Evolutionary conservation across 345 rosid genomes (phyloP).

Genomic region (Lepidium africanum): DNA sequence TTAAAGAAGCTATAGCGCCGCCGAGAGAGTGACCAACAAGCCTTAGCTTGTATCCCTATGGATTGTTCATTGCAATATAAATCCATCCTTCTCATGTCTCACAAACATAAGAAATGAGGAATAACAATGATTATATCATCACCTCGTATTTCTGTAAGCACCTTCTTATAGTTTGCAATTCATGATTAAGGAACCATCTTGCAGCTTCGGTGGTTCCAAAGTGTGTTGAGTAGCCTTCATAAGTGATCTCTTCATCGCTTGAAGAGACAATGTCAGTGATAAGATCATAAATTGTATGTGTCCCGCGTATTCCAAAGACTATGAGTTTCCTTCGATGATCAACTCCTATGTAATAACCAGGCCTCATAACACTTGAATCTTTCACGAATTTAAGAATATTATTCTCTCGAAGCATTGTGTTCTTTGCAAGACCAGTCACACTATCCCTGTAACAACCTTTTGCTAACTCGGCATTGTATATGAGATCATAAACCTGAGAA

Average conservation of each 20-base stretch:
- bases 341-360: slow-evolving; percentile 74
- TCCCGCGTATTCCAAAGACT: slow-evolving; percentile 76
- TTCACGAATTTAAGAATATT: slow-evolving; percentile 64
- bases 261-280: slow-evolving; percentile 81
- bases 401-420: slow-evolving; percentile 77
- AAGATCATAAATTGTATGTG: slow-evolving; percentile 82
- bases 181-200: slow-evolving; percentile 86
- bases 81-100: slow-evolving; percentile 15
- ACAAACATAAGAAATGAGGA: background rate
- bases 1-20: slow-evolving; percentile 75
- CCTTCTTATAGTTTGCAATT: slow-evolving; percentile 56
- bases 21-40: slow-evolving; percentile 98
- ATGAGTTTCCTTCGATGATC: slow-evolving; percentile 73
- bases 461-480: slow-evolving; percentile 78
- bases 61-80: slow-evolving; percentile 16
- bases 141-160: slow-evolving; percentile 71
- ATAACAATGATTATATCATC: slow-evolving; percentile 4
- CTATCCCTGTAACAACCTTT: slow-evolving; percentile 66
- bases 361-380: slow-evolving; percentile 81
- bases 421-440: slow-evolving; percentile 47
- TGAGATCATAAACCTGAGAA: slow-evolving; percentile 67
- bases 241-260: slow-evolving; percentile 70
- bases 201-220: slow-evolving; percentile 98
- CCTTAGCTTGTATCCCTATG: slow-evolving; percentile 92
- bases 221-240: slow-evolving; percentile 90